Evolutionary conservation across 352 stramenopile genomes (phyloP).

Genomic region (Phytopythium ostracodes): DNA sequence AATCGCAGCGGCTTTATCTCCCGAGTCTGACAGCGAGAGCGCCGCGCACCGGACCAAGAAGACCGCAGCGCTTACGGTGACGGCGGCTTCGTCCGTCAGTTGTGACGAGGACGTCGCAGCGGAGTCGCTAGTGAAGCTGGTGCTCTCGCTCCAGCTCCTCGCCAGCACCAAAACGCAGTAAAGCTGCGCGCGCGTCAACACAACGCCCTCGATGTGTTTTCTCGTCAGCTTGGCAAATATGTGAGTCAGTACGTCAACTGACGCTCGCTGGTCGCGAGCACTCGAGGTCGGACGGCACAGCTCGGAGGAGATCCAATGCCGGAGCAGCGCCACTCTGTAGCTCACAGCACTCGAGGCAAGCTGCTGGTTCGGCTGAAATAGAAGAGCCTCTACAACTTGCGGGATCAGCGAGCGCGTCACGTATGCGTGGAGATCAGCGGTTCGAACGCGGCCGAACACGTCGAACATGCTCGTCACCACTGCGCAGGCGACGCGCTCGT

Average conservation of each 20-base stretch:
- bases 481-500: slow-evolving; percentile 15
- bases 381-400: slow-evolving; percentile 8
- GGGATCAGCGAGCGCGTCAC: slow-evolving; percentile 11
- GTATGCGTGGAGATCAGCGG: slow-evolving; percentile 13
- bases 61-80: slow-evolving; percentile 10
- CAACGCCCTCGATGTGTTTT: slow-evolving; percentile 13
- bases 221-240: slow-evolving; percentile 17
- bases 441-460: slow-evolving; percentile 24
- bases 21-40: slow-evolving; percentile 9
- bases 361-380: background rate
- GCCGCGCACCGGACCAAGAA: slow-evolving; percentile 20
- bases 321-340: slow-evolving; percentile 14
- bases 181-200: slow-evolving; percentile 28
- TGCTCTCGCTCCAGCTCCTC: slow-evolving; percentile 7
- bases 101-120: background rate
- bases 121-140: background rate
- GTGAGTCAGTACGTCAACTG: background rate
- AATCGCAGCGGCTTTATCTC: background rate
- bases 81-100: background rate
- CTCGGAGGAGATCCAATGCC: slow-evolving; percentile 11
- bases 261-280: background rate
- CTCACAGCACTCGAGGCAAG: background rate
- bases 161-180: slow-evolving; percentile 32
- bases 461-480: slow-evolving; percentile 22
- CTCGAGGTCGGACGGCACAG: background rate